These are phyloP conservation scores for Kwoniella newhampshirensis DNA, from an alignment of 768 basidiomycete species.

Conservation along the genomic window DNA sequence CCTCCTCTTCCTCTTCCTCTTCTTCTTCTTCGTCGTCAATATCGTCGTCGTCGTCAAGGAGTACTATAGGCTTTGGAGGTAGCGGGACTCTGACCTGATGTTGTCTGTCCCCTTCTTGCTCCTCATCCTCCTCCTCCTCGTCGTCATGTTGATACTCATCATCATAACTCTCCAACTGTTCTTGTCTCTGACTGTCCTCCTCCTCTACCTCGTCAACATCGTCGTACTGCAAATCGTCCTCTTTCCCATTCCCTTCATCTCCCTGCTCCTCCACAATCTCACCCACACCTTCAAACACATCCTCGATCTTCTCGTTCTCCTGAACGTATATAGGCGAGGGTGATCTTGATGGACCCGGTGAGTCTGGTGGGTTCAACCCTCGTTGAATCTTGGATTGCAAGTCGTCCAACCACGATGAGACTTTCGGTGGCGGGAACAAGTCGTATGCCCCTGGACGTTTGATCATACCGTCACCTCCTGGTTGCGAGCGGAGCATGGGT, in stretches of 20 bases:
- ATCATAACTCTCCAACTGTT: conserved; percentile 3
- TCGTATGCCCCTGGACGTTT: conserved; percentile 29
- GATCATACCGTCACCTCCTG: neutral
- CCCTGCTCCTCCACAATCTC: neutral
- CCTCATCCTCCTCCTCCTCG: conserved; percentile 6
- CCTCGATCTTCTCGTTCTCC: conserved; percentile 6
- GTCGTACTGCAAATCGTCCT: neutral
- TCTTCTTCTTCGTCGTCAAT: conserved; percentile 3
- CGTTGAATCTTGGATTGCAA: conserved; percentile 33
- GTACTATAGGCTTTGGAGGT: neutral
- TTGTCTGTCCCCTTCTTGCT: conserved; percentile 4
- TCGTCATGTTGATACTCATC: conserved; percentile 9
- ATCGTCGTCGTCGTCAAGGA: neutral
- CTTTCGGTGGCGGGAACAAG: conserved; percentile 7
- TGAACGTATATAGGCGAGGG: conserved; percentile 24
- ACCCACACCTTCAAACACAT: conserved; percentile 2
- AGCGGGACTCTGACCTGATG: neutral
- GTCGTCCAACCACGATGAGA: conserved; percentile 31
- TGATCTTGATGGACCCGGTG: conserved; percentile 37
- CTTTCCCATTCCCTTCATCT: conserved; percentile 2
- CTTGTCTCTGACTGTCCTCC: neutral
- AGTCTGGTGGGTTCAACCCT: conserved; percentile 31
- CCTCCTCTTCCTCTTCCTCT: conserved; percentile 4
- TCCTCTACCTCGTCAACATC: conserved; percentile 6
- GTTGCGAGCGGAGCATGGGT: neutral